Evolutionary conservation across 164 flowering plant species (phyloP).

Genomic region (Santalum album): DNA sequence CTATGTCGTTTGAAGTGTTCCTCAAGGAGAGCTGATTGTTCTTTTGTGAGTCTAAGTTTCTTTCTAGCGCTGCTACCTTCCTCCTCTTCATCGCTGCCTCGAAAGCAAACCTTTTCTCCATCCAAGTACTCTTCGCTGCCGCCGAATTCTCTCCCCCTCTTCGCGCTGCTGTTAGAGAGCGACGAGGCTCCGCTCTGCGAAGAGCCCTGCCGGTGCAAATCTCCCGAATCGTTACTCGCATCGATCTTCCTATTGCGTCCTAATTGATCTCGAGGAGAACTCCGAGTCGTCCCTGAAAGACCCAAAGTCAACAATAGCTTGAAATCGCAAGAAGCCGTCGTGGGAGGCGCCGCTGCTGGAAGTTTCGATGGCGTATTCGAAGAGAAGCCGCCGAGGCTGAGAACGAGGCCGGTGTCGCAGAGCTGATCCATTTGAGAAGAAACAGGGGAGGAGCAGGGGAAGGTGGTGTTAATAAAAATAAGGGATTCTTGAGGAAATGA

Average conservation of each 20-base stretch:
- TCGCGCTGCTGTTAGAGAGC: constrained; percentile 53
- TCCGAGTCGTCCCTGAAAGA: constrained; percentile 30
- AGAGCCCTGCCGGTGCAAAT: constrained; percentile 30
- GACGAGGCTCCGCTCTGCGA: constrained; percentile 52
- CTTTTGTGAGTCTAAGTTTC: constrained; percentile 81
- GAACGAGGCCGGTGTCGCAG: constrained; percentile 46
- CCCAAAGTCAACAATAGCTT: constrained; percentile 57
- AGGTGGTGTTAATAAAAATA: too few relatives aligned
- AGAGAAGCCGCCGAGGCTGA: constrained; percentile 47
- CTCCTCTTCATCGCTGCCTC: constrained; percentile 68
- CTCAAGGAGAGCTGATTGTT: constrained; percentile 78
- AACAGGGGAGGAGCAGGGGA: background rate
- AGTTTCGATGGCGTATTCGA: too few relatives aligned
- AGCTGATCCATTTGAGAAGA: constrained; percentile 23
- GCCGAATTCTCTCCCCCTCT: constrained; percentile 59
- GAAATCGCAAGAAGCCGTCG: background rate
- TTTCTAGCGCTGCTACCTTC: constrained; percentile 55
- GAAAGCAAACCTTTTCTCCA: constrained; percentile 28
- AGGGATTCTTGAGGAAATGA: too few relatives aligned
- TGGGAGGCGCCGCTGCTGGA: background rate
- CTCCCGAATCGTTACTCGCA: constrained; percentile 6
- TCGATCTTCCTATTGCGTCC: too few relatives aligned
- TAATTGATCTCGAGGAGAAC: too few relatives aligned
- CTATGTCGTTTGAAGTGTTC: constrained; percentile 80
- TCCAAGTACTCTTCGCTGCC: constrained; percentile 42